A percentile compares a stretch with the other conserved stretches of the same genome.
Evolutionary conservation across 164 flowering plant genomes (phyloP).

Genomic region (Protea cynaroides): DNA sequence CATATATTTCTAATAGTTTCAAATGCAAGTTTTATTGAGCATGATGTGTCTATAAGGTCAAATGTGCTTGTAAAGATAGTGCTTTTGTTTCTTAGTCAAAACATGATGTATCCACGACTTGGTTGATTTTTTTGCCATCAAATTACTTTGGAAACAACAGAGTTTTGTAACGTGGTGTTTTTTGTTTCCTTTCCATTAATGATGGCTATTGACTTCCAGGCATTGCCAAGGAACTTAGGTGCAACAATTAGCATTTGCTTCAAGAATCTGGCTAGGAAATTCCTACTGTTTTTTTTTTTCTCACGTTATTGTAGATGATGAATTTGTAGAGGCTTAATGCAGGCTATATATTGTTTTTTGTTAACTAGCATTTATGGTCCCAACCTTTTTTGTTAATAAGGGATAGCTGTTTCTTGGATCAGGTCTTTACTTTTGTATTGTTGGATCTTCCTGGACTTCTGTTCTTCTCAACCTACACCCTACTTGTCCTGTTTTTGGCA

Average conservation of each 20-base stretch:
- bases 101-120: no score
- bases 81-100: no score
- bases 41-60: no score
- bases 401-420: slow-evolving; percentile 17
- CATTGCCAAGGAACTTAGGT: neutral
- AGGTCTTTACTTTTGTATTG: slow-evolving; percentile 58
- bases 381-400: slow-evolving; percentile 10
- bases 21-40: no score
- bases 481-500: slow-evolving; percentile 97
- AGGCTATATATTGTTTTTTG: neutral
- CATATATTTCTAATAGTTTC: no score
- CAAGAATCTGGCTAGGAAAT: neutral
- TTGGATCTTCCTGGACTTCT: slow-evolving; percentile 85
- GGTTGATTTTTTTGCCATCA: no score
- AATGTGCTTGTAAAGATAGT: no score
- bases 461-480: slow-evolving; percentile 92
- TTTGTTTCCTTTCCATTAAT: neutral
- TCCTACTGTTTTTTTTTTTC: neutral
- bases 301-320: neutral
- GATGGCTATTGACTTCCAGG: neutral
- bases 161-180: neutral
- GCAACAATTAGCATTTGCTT: neutral
- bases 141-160: no score
- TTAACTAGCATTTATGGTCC: neutral
- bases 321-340: neutral